A percentile compares a stretch with the other conserved stretches of the same genome.
Evolutionary conservation across 75 land plant species (phyloP).

Genomic region (Ceratopteris richardii): DNA sequence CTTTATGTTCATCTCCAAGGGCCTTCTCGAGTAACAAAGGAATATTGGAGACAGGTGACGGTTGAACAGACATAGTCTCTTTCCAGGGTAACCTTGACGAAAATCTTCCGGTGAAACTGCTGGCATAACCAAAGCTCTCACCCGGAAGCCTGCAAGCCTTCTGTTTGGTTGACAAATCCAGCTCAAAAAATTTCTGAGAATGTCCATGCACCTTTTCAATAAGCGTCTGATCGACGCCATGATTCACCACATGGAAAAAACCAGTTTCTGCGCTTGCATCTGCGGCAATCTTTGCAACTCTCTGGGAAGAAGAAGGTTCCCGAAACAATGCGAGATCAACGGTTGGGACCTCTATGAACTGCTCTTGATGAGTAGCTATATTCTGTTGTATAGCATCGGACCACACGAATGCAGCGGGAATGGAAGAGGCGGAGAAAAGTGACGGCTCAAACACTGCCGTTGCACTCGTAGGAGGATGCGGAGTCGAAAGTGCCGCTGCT

Average conservation of each 20-base stretch:
- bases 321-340: slow-evolving; percentile 43
- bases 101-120: slow-evolving; percentile 47
- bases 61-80: slow-evolving; percentile 53
- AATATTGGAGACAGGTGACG: slow-evolving; percentile 13
- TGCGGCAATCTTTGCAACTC: slow-evolving; percentile 9
- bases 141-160: slow-evolving; percentile 34
- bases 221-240: slow-evolving; percentile 45
- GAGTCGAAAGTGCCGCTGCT: not conserved
- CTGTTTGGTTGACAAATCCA: slow-evolving; percentile 34
- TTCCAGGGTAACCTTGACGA: slow-evolving; percentile 66
- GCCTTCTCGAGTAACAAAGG: slow-evolving; percentile 20
- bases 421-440: not conserved
- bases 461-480: not conserved
- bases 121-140: slow-evolving; percentile 51
- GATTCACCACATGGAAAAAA: slow-evolving; percentile 66
- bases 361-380: not conserved
- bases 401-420: slow-evolving; percentile 2
- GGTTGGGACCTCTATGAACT: slow-evolving; percentile 31
- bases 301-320: slow-evolving; percentile 13
- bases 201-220: slow-evolving; percentile 23
- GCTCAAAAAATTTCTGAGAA: slow-evolving; percentile 42
- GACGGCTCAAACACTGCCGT: not conserved
- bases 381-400: not conserved
- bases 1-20: slow-evolving; percentile 1
- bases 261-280: slow-evolving; percentile 55